Percentiles rank a stretch among this genome's conserved stretches.
These are phyloP conservation scores for Talaromyces thailandensis DNA, from an alignment of 495 filamentous ascomycete species.

Conservation along the genomic window DNA sequence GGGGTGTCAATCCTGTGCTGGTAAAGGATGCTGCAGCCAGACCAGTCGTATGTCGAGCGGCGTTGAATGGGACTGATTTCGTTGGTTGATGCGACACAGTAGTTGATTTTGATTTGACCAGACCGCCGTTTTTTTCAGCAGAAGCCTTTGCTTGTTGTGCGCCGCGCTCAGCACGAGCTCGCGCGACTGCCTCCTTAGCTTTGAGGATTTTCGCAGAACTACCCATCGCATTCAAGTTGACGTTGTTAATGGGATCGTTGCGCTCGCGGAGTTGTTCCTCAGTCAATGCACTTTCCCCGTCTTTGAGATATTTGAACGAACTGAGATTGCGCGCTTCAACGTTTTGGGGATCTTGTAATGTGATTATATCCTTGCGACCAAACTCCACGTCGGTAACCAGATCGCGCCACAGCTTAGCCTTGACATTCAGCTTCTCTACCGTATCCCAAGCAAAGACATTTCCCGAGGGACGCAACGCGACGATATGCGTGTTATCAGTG, in stretches of 20 bases:
- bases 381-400: conserved; percentile 85
- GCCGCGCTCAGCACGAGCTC: conserved; percentile 57
- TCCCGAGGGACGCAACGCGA: conserved; percentile 76
- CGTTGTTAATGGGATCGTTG: conserved; percentile 44
- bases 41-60: conserved; percentile 83
- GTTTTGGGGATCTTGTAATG: conserved; percentile 93
- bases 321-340: conserved; percentile 73
- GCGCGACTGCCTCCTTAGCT: conserved; percentile 83
- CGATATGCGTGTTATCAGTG: conserved; percentile 96
- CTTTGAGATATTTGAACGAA: conserved; percentile 82
- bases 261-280: conserved; percentile 53
- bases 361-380: conserved; percentile 86
- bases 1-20: conserved; percentile 84
- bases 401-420: conserved; percentile 94
- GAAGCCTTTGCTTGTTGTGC: conserved; percentile 18
- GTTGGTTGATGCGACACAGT: conserved; percentile 15
- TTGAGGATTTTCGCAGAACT: conserved; percentile 81
- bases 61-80: conserved; percentile 62
- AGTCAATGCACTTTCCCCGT: conserved; percentile 62
- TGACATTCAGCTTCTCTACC: conserved; percentile 89
- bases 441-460: conserved; percentile 98
- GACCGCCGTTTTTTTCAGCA: conserved; percentile 24
- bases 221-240: conserved; percentile 71
- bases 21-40: conserved; percentile 91
- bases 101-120: conserved; percentile 17